A percentile compares a stretch with the other conserved stretches of the same genome.
These are phyloP conservation scores for Pneumocystis sp. DNA, from an alignment of 1,139 yeast species.

Conservation along the genomic window DNA sequence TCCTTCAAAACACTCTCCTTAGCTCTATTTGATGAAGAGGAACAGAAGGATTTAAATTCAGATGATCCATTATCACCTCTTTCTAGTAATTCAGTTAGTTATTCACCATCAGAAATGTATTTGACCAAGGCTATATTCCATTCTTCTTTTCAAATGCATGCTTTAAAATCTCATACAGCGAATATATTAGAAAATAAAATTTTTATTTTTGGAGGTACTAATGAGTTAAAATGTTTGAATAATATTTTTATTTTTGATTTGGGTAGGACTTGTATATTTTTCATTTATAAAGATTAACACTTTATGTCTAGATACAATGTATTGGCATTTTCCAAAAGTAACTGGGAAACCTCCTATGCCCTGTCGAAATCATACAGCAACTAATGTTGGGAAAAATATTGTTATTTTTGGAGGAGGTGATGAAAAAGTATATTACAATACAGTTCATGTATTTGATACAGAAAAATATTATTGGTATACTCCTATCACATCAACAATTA, in stretches of 20 bases:
- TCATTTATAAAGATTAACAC: neutral
- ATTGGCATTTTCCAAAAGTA: no score
- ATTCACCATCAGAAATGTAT: neutral
- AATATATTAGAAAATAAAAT: no score
- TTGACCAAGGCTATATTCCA: neutral
- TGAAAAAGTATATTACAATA: no score
- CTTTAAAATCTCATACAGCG: neutral
- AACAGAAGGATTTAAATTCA: no score
- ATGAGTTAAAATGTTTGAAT: neutral
- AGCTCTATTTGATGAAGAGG: no score
- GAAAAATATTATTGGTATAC: neutral
- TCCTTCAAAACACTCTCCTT: no score
- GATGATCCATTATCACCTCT: no score
- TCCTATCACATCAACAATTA: neutral
- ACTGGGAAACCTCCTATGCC: no score
- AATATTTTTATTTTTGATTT: neutral
- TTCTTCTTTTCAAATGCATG: neutral
- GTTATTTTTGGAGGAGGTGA: neutral
- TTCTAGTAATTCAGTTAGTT: no score
- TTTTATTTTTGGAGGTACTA: neutral
- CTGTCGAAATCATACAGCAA: neutral
- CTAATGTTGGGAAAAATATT: no score
- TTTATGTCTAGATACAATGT: neutral
- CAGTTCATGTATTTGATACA: neutral
- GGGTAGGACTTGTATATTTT: neutral